Evolutionary conservation across 225 moss, liverwort and hornwort species (phyloP), one percentile per base, ranked within the genome.

Genomic region (Pseudisothecium myosuroides): DNA sequence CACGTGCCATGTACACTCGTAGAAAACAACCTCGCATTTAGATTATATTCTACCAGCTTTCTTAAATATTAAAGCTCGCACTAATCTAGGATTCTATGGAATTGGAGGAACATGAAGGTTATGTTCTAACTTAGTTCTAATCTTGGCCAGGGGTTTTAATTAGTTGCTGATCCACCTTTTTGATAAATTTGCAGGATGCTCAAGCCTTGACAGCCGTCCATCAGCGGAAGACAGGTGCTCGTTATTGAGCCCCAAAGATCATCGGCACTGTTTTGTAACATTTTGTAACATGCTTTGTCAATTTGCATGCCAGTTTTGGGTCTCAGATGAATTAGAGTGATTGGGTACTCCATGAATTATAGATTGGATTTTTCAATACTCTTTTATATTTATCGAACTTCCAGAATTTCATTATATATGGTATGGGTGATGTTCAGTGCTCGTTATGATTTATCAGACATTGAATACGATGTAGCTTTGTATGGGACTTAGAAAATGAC

Each of bases 141-240:
- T 59, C 29, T 43, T 83, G 60, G 11, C 63, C 47, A 41, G 8
- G 5, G 37, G 39, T 13, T 77, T 65, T 52, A 20, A 52, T 52
- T 34, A 36, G 15, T 55, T 45, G 78, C 18, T 61, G 50, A 68
- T 81, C 23, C 19, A 55, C 45, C 27, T 36, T 73, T 60, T 62
- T 58, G 31, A 59, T 55, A 11, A 11, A 49, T 80, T 54, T 90
- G 90, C 89, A 98, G 98, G 98, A 98, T 90, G 84, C 91, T n/a
- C 92, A 89, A 90, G 43, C 95, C 68, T 86, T 98, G 83, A 97
- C 96, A 4, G 97, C 98, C 52, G 91, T 98, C 79, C 98, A 98
- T 90, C 91, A 97, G 79, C 95, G 98, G 18, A 98, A 97, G 87
- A 94, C 97, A 11, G 98, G 98, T 63, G 91, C 95, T 60, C 96